Conservation (phyloP, 768 basidiomycete genomes). For the Naganishia vaughanmartiniae region DNA sequence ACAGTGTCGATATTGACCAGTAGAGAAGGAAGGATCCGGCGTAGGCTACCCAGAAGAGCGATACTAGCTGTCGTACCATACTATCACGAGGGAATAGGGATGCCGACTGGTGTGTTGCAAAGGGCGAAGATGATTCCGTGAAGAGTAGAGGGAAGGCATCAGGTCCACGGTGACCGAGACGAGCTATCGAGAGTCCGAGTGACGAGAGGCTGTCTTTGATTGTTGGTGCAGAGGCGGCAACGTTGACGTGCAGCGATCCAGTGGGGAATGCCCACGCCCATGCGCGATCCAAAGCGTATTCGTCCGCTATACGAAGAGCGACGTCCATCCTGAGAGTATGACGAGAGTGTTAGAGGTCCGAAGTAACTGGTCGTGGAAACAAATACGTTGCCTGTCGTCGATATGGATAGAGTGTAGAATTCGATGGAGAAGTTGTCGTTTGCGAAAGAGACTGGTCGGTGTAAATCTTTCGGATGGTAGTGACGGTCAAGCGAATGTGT, state of each 20-base stretch:
- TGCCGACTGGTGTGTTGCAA: slow-evolving; percentile 12
- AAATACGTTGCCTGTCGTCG: not conserved
- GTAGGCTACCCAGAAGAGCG: slow-evolving; percentile 68
- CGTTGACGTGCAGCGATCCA: slow-evolving; percentile 29
- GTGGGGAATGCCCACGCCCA: slow-evolving; percentile 23
- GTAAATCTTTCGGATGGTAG: not conserved
- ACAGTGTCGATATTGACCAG: slow-evolving; percentile 79
- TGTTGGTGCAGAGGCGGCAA: slow-evolving; percentile 35
- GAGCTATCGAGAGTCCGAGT: slow-evolving; percentile 23
- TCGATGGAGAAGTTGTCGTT: not conserved
- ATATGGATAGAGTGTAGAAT: not conserved
- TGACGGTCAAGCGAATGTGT: not conserved
- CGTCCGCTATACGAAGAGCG: slow-evolving; percentile 19
- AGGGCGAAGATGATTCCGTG: slow-evolving; percentile 8
- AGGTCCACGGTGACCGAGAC: slow-evolving; percentile 59
- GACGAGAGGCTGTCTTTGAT: slow-evolving; percentile 49
- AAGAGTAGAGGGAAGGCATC: slow-evolving; percentile 10
- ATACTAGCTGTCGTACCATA: slow-evolving; percentile 69
- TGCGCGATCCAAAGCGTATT: slow-evolving; percentile 15
- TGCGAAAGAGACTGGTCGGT: not conserved
- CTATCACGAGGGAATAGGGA: slow-evolving; percentile 65
- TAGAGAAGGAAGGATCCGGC: slow-evolving; percentile 82
- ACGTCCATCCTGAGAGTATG: slow-evolving; percentile 27
- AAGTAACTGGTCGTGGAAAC: not conserved
- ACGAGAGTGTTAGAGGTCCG: not conserved